phyloP scores from a whole-genome alignment of 2,329 filamentous ascomycete species.

The Fusarium longipes region DNA sequence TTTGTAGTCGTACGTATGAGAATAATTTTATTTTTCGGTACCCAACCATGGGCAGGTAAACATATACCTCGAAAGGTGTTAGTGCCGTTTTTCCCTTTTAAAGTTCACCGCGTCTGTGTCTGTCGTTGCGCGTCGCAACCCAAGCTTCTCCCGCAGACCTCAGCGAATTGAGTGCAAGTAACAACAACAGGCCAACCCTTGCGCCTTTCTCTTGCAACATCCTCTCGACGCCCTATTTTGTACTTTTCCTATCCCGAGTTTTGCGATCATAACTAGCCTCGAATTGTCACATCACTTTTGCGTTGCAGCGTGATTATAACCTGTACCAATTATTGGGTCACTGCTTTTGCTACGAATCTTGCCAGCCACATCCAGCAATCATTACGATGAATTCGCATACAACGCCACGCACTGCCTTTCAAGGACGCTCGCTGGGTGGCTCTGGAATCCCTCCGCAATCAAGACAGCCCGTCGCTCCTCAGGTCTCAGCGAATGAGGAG shows the following conservation, averaged over 20 bases:
- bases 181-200: slow-evolving; percentile 31
- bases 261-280: slow-evolving; percentile 29
- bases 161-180: slow-evolving; percentile 28
- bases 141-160: slow-evolving; percentile 34
- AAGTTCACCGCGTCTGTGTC: slow-evolving; percentile 10
- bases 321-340: slow-evolving; percentile 18
- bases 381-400: slow-evolving; percentile 53
- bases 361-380: slow-evolving; percentile 29
- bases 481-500: slow-evolving; percentile 53
- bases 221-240: slow-evolving; percentile 7
- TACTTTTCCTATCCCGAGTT: slow-evolving; percentile 17
- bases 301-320: slow-evolving; percentile 3
- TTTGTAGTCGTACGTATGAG: not conserved
- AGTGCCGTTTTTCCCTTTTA: slow-evolving; percentile 20
- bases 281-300: slow-evolving; percentile 10
- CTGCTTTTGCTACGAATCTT: slow-evolving; percentile 17
- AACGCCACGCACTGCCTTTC: slow-evolving; percentile 53
- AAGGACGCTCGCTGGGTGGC: slow-evolving; percentile 50
- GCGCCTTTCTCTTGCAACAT: slow-evolving; percentile 36
- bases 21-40: not conserved
- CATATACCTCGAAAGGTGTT: not conserved
- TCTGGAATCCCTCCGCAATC: slow-evolving; percentile 50
- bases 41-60: not conserved
- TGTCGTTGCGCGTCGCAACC: slow-evolving; percentile 40
- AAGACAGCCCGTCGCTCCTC: slow-evolving; percentile 50